Conservation (phyloP, 371 early-diverging fungal genomes). For the Mortierella sp. region DNA sequence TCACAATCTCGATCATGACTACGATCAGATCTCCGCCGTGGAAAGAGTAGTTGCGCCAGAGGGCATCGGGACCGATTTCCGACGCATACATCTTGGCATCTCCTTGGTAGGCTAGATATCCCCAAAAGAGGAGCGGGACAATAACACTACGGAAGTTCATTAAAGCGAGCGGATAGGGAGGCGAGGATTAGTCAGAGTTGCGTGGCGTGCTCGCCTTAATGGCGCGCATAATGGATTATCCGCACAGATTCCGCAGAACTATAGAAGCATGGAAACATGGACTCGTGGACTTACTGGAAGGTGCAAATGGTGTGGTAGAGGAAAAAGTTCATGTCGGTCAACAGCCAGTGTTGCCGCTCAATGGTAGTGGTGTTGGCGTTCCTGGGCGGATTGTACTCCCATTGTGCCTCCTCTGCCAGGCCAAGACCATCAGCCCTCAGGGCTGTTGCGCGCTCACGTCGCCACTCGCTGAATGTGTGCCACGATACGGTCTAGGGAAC, state of each 20-base stretch:
- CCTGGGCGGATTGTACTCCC: neutral
- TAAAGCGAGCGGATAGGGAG: neutral
- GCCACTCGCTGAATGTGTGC: constrained; percentile 53
- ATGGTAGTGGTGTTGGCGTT: constrained; percentile 23
- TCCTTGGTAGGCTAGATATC: constrained; percentile 17
- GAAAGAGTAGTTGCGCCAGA: constrained; percentile 52
- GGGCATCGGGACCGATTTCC: constrained; percentile 6
- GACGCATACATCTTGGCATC: constrained; percentile 32
- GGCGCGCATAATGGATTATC: constrained; percentile 1
- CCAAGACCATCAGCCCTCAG: neutral
- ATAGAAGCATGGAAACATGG: no score
- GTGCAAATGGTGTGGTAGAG: constrained; percentile 53
- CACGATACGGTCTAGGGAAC: constrained; percentile 37
- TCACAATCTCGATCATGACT: constrained; percentile 27
- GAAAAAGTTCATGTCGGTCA: constrained; percentile 54
- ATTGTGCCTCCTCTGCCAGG: neutral
- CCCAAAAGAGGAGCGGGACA: constrained; percentile 45
- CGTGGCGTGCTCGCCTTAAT: neutral
- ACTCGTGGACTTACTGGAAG: constrained; percentile 42
- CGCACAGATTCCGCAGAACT: constrained; percentile 20
- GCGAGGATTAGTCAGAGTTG: neutral
- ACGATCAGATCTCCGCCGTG: constrained; percentile 46
- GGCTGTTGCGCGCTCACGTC: constrained; percentile 23
- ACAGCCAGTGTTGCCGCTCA: constrained; percentile 42
- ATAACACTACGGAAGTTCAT: constrained; percentile 26